phyloP scores from a whole-genome alignment of 257 asterid species.

The Jacaranda mimosifolia region DNA sequence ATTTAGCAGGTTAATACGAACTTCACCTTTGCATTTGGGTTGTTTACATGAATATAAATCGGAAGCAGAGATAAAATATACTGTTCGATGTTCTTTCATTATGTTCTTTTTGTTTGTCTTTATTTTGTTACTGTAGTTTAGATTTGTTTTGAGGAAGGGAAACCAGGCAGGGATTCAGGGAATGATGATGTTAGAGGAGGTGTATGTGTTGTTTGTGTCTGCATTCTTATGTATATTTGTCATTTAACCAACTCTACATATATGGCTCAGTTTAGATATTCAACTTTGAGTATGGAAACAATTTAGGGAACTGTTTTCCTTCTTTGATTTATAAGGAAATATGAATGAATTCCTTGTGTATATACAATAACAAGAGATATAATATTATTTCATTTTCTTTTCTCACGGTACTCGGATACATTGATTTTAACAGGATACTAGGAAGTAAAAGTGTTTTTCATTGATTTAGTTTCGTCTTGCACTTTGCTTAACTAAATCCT shows the following conservation, averaged over 20 bases:
- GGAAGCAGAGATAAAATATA: not conserved
- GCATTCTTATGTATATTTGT: not conserved
- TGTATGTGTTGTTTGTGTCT: conserved; percentile 13
- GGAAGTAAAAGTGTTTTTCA: no score
- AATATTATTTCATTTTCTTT: not conserved
- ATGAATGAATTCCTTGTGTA: no score
- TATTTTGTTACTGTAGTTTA: not conserved
- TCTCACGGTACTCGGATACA: not conserved
- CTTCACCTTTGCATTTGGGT: not conserved
- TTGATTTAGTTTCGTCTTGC: no score
- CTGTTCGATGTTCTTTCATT: not conserved
- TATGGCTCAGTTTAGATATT: not conserved
- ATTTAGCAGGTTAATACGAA: not conserved
- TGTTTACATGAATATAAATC: not conserved
- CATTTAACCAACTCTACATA: conserved; percentile 4
- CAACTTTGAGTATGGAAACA: not conserved
- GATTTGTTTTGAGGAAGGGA: not conserved
- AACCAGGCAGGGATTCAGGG: not conserved
- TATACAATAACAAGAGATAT: no score
- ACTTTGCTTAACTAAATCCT: no score
- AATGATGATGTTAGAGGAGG: conserved; percentile 5
- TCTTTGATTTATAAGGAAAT: not conserved
- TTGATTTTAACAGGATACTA: no score
- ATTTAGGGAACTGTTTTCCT: not conserved
- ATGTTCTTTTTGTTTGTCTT: not conserved